phyloP scores from a whole-genome alignment of 352 stramenopile genomes.

The Aphanomyces stellatus region DNA sequence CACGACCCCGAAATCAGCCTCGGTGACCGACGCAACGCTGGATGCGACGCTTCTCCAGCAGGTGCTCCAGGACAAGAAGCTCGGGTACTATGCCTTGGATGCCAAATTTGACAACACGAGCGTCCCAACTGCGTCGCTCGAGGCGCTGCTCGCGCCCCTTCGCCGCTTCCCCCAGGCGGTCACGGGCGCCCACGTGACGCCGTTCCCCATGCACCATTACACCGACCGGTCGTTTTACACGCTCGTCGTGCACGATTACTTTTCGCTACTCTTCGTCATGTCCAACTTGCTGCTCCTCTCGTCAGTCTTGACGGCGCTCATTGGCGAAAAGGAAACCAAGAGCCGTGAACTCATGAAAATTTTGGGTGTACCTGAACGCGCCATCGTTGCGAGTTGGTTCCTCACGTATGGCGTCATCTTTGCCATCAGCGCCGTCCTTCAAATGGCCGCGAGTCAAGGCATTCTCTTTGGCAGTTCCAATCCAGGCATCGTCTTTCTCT shows the following conservation, averaged over 20 bases:
- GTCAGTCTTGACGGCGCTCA: constrained; percentile 71
- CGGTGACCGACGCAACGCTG: constrained; percentile 14
- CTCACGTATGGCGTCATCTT: constrained; percentile 83
- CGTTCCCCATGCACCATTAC: constrained; percentile 50
- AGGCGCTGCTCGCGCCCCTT: background rate
- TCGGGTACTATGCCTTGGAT: background rate
- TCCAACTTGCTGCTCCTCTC: constrained; percentile 87
- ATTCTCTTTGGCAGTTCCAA: constrained; percentile 39
- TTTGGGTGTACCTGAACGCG: constrained; percentile 75
- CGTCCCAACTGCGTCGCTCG: background rate
- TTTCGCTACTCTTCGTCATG: constrained; percentile 86
- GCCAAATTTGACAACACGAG: background rate
- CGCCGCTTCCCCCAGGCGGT: background rate
- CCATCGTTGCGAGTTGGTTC: constrained; percentile 60
- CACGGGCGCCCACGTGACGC: constrained; percentile 27
- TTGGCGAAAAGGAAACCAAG: constrained; percentile 88
- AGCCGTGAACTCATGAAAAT: constrained; percentile 91
- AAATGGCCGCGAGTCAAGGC: constrained; percentile 35
- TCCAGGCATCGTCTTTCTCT: constrained; percentile 36
- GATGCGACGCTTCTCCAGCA: background rate
- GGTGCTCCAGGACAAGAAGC: background rate
- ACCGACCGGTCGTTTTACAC: constrained; percentile 56
- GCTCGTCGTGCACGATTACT: constrained; percentile 56
- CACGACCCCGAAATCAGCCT: constrained; percentile 9
- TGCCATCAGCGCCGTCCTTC: constrained; percentile 49